Conservation (phyloP, 2,329 filamentous ascomycete genomes). For the Epichloe aotearoae region DNA sequence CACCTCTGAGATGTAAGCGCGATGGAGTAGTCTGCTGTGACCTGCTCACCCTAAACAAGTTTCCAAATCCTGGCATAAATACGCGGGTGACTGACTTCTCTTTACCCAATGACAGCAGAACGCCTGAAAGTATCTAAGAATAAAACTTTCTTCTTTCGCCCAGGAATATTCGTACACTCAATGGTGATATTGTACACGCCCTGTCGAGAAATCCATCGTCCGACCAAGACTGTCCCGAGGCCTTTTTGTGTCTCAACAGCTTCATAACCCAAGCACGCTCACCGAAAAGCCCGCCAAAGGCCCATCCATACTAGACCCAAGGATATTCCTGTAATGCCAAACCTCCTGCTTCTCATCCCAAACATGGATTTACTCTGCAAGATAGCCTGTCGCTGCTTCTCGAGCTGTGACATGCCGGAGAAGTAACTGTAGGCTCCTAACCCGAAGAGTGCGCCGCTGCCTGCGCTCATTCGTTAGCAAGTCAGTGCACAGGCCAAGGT, state of each 20-base stretch:
- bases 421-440: conserved; percentile 67
- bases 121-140: no score
- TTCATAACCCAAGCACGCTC: conserved; percentile 10
- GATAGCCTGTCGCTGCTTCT: conserved; percentile 51
- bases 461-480: conserved; percentile 26
- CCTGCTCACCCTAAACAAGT: no score
- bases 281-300: conserved; percentile 52
- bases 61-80: no score
- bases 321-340: conserved; percentile 56
- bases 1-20: no score
- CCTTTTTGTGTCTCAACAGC: not conserved
- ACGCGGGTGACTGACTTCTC: no score
- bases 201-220: not conserved
- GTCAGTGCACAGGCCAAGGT: no score
- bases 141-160: not conserved
- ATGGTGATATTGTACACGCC: not conserved
- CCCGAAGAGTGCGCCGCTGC: conserved; percentile 61
- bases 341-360: conserved; percentile 55
- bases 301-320: conserved; percentile 56
- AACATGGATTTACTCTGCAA: conserved; percentile 56
- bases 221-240: not conserved
- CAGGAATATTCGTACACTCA: not conserved
- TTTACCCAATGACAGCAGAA: no score
- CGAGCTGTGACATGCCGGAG: conserved; percentile 59
- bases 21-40: no score